A percentile compares a stretch with the other conserved stretches of the same genome.
phyloP scores from a whole-genome alignment of 129 eudicot species.

The Flaveria brownii region DNA sequence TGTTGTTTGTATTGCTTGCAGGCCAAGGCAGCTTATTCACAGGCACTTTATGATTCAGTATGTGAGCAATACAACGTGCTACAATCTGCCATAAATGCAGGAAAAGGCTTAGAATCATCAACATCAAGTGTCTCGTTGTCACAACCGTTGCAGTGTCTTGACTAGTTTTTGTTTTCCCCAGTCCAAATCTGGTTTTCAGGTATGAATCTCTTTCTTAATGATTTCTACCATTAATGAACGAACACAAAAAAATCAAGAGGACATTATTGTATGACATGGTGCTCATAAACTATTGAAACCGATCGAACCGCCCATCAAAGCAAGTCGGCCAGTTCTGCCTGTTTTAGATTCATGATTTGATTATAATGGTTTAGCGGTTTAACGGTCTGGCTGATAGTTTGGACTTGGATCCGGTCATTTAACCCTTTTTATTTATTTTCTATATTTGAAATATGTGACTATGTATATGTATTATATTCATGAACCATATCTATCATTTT shows the following conservation, averaged over 20 bases:
- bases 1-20: slow-evolving; percentile 41
- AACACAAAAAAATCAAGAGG: not conserved
- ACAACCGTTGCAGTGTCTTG: slow-evolving; percentile 60
- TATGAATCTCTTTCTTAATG: not conserved
- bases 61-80: slow-evolving; percentile 73
- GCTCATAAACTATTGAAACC: not conserved
- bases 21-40: slow-evolving; percentile 70
- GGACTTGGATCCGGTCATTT: not conserved
- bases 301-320: not conserved
- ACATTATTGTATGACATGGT: not conserved
- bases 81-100: slow-evolving; percentile 76
- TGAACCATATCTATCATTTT: not conserved
- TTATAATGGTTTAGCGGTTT: not conserved
- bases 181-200: slow-evolving; percentile 23
- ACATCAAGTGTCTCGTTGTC: slow-evolving; percentile 59
- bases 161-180: slow-evolving; percentile 11
- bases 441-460: not conserved
- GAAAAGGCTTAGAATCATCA: slow-evolving; percentile 75
- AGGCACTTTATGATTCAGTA: slow-evolving; percentile 68
- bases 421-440: not conserved
- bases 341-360: not conserved
- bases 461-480: not conserved
- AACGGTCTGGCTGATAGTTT: not conserved
- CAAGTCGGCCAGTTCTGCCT: not conserved
- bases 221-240: not conserved